Base-by-base conservation (phyloP, 2,329 filamentous ascomycete species). In the Penicillium janthinellum region DNA sequence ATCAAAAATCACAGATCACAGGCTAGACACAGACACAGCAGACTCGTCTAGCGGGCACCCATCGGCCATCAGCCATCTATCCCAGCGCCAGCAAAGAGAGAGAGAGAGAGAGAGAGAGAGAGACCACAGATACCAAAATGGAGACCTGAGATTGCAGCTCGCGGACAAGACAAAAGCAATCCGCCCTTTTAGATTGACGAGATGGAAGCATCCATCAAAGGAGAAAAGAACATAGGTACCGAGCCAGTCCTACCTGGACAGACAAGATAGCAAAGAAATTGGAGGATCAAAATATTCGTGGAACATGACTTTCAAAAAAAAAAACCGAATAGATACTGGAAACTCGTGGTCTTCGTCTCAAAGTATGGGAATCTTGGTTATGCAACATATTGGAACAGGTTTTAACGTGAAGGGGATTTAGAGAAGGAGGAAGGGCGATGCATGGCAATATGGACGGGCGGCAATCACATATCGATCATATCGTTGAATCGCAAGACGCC, bases 401-500 rank as follows among this genome's bases (percentile, higher is more conserved):
- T 44, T 34, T 15, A 42, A 7, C 11, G 47, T 39, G 44, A 48
- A 42, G 49, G 6, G 6, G 0, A 15, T 38, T 25, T 20, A n/a
- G 39, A 15, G 15, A 15, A 10, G 51, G 2, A 20, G 11, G 22
- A 34, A 25, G 15, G 17, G 34, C 11, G 34, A 15, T 38, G 1
- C 20, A 20, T 20, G 20, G 20, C 20, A 20, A 20, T 20, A 20
- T 20, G 20, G 20, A 20, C 20, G 20, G 20, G 42, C 39, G 31
- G 14, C 38, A 44, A 57, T 80, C 68, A 86, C 82, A 86, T 85
- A 71, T 93, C 90, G 81, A 98, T 92, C 63, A 89, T 92, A 77
- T 97, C 93, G 74, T 94, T 96, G 77, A 99, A 99, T 67, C 90
- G 85, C 75, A 99, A 79, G 64, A 98, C 90, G 11, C 94, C 95